Base-by-base conservation (phyloP, 2,329 filamentous ascomycete genomes). In the Talaromyces sp. region DNA sequence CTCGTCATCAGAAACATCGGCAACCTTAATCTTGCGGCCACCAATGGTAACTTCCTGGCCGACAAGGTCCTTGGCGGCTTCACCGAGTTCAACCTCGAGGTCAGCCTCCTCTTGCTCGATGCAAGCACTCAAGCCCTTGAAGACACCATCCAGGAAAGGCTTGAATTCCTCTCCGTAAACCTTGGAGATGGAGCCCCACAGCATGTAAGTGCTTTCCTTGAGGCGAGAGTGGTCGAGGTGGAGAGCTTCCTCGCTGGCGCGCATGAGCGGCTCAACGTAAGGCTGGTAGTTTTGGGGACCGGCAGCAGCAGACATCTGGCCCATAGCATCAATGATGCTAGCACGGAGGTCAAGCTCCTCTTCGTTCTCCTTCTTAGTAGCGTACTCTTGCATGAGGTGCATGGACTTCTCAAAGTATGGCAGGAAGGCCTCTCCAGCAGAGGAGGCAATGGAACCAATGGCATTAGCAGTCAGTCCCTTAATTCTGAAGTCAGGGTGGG, bases 381-480 rank as follows among this genome's bases (percentile, higher is more conserved):
- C 89, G 70, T 91, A 97, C 59, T 86, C 85, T 59, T 91, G 92
- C 61, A 98, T 86, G n/a, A 90, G 87, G 65, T 90, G 84, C 92
- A 99, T 97, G 30, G 91, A 93, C 65, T 90, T 84, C 69, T 92
- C 86, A 74, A 98, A 96, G 82, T 90, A 98, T n/a, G 93, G 91
- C 69, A 89, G 80, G 82, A 98, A 99, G 15, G 85, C 86, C 64
- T 88, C 85, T 71, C 91, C 90, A 61, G 95, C 87, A 58, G 93
- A 91, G 15, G 89, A 88, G 33, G 95, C 95, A 67, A 98, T 91
- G 49, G 93, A 93, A 61, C 95, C 93, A 52, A 97, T 85, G 56
- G 93, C 95, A 68, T 91, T 90, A 63, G 93, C 91, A 58, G 93
- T 91, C 55, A 92, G 88, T 69, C 90, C 89, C 84, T 96, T 96